Evolutionary conservation across 2,329 filamentous ascomycete species (phyloP).

Genomic region (Arthrobotrys sphaeroides): DNA sequence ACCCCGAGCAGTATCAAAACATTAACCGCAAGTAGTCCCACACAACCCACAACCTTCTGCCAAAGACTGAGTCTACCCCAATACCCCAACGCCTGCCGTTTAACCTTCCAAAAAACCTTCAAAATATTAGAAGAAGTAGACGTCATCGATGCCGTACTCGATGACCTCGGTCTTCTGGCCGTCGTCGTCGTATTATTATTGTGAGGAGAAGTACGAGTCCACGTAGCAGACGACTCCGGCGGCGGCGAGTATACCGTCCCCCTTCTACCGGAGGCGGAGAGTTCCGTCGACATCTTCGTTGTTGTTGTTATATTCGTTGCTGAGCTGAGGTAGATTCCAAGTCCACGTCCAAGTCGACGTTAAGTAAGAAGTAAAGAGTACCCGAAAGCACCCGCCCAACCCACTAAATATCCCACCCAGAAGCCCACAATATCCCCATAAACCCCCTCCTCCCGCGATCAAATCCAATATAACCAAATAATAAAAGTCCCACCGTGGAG

Average conservation of each 20-base stretch:
- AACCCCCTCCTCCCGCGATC: too few relatives aligned
- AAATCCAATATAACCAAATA: too few relatives aligned
- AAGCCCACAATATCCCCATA: too few relatives aligned
- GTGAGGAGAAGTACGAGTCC: constrained; percentile 22
- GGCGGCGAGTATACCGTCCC: constrained; percentile 57
- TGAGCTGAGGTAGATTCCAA: too few relatives aligned
- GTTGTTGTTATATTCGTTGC: background rate
- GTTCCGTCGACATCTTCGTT: constrained; percentile 34
- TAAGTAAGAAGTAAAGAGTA: too few relatives aligned
- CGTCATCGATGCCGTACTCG: constrained; percentile 38
- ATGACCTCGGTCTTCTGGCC: too few relatives aligned
- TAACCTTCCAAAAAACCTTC: constrained; percentile 49
- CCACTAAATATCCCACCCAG: too few relatives aligned
- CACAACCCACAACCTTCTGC: constrained; percentile 54
- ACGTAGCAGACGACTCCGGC: constrained; percentile 46
- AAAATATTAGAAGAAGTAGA: constrained; percentile 31
- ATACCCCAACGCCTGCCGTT: constrained; percentile 55
- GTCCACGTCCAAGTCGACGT: too few relatives aligned
- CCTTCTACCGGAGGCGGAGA: too few relatives aligned
- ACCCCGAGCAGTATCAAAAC: constrained; percentile 54
- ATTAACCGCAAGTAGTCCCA: constrained; percentile 42
- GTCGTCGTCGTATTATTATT: too few relatives aligned
- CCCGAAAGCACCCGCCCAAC: too few relatives aligned
- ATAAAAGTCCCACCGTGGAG: too few relatives aligned
- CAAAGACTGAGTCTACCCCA: constrained; percentile 54